A percentile compares a stretch with the other conserved stretches of the same genome.
Conservation (phyloP, 2,329 filamentous ascomycete genomes). For the Thelonectria blattea region DNA sequence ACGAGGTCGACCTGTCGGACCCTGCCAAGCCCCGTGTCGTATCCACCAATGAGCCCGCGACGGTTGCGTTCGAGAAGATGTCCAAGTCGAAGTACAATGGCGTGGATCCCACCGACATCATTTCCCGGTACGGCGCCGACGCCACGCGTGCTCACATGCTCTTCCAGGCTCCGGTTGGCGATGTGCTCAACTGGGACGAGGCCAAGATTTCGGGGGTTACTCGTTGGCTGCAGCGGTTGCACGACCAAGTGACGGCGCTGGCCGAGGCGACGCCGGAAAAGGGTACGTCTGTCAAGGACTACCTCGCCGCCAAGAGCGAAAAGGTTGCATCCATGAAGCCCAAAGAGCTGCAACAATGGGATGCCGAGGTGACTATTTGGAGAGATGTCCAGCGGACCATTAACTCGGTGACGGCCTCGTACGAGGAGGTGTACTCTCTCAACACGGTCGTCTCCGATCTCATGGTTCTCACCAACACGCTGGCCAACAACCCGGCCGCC, state of each 20-base stretch:
- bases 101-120: conserved; percentile 78
- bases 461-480: conserved; percentile 77
- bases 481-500: conserved; percentile 54
- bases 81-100: conserved; percentile 95
- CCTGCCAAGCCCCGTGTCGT: conserved; percentile 65
- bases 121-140: conserved; percentile 79
- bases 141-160: conserved; percentile 85
- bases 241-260: conserved; percentile 57
- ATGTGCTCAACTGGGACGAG: conserved; percentile 88
- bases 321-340: conserved; percentile 41
- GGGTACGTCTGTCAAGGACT: conserved; percentile 36
- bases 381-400: conserved; percentile 72
- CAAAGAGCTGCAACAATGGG: conserved; percentile 47
- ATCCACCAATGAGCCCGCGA: conserved; percentile 63
- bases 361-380: conserved; percentile 62
- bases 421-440: conserved; percentile 74
- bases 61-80: conserved; percentile 85
- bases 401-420: conserved; percentile 68
- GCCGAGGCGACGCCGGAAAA: conserved; percentile 18
- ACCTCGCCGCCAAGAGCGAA: conserved; percentile 46
- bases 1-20: conserved; percentile 71
- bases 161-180: conserved; percentile 84
- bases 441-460: conserved; percentile 86
- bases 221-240: conserved; percentile 76
- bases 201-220: conserved; percentile 80